Evolutionary conservation across 805 yeast species (phyloP), one percentile per base, ranked within the genome.

Genomic region (Starmerella stigmatis): DNA sequence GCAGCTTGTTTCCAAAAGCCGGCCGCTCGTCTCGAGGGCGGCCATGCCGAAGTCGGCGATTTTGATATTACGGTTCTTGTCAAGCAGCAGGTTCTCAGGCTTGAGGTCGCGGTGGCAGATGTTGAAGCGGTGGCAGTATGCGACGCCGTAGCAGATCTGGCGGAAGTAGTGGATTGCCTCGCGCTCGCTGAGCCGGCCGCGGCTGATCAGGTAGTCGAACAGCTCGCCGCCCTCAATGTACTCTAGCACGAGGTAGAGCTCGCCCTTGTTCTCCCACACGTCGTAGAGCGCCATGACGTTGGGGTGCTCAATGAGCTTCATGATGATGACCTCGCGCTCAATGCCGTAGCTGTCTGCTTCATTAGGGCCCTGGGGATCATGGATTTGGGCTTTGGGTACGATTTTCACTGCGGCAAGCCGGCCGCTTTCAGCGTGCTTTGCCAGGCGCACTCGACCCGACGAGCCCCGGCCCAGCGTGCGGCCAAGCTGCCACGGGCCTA

Each of bases 21-120:
- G 77, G 54, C 79, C 89, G 44, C 74, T 75, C 25, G 85, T 75
- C 62, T 92, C 97, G 37, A 92, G 68, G 6, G 98, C 97, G 15
- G 98, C 98, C 98, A 92, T 92, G 27, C 98, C 98, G 62, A 92
- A 92, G 65, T 92, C 98, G 9, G 98, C 98, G 54, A 92, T 86
- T 63, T 92, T 92, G 62, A 92, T 88, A 63, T 86, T 86, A 51
- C 79, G 76, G 61, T 85, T 74, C 60, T 80, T 79, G 66, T 88
- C 97, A 34, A 88, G 68, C 34, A 82, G 64, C 55, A 82, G 64
- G 65, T 82, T 82, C 60, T 82, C 94, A 2, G 94, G 94, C 59
- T 82, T 82, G 57, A 85, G 70, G 61, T 85, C 94, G 50, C 94
- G 78, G 62, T 85, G 94, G 49, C 94, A 86, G 56, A 85, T 84